A percentile compares a stretch with the other conserved stretches of the same genome.
Evolutionary conservation across 1,284 basidiomycete species (phyloP).

Genomic region (Stygiomarasmius scandens): DNA sequence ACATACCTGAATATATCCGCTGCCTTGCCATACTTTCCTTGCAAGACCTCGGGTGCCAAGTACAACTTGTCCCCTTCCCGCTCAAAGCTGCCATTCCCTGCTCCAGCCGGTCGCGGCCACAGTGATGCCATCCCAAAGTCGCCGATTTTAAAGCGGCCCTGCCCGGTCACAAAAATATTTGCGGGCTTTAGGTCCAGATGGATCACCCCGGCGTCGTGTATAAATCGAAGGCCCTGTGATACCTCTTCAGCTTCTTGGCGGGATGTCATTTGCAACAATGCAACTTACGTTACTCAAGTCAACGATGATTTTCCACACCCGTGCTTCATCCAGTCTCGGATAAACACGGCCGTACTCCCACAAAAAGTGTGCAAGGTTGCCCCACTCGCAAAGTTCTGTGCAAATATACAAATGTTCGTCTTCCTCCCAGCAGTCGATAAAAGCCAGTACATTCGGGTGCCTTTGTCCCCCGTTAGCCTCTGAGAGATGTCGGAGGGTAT

Average conservation of each 20-base stretch:
- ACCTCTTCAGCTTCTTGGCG: conserved; percentile 23
- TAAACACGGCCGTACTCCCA: conserved; percentile 90
- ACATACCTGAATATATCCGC: conserved; percentile 95
- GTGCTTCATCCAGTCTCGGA: conserved; percentile 86
- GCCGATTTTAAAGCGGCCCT: conserved; percentile 94
- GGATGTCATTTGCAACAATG: conserved; percentile 28
- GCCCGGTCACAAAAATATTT: conserved; percentile 91
- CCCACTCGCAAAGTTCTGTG: conserved; percentile 93
- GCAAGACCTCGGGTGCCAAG: conserved; percentile 96
- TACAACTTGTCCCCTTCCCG: conserved; percentile 98
- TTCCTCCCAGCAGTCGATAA: conserved; percentile 97
- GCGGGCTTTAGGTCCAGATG: conserved; percentile 98
- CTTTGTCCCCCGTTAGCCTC: conserved; percentile 31
- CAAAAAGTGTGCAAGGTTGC: conserved; percentile 90
- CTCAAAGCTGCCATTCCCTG: conserved; percentile 61
- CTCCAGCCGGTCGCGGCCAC: conserved; percentile 66
- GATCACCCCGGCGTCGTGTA: conserved; percentile 87
- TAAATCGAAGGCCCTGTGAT: conserved; percentile 81
- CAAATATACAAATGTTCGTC: conserved; percentile 88
- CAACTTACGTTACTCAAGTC: conserved; percentile 85
- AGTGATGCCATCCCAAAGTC: conserved; percentile 97
- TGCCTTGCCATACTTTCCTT: conserved; percentile 88
- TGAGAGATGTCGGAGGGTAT: conserved; percentile 85
- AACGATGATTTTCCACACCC: conserved; percentile 96
- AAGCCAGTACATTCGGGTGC: conserved; percentile 86